Evolutionary conservation across 129 eudicot genomes (phyloP).

Genomic region (Chrysanthemum makinoi): DNA sequence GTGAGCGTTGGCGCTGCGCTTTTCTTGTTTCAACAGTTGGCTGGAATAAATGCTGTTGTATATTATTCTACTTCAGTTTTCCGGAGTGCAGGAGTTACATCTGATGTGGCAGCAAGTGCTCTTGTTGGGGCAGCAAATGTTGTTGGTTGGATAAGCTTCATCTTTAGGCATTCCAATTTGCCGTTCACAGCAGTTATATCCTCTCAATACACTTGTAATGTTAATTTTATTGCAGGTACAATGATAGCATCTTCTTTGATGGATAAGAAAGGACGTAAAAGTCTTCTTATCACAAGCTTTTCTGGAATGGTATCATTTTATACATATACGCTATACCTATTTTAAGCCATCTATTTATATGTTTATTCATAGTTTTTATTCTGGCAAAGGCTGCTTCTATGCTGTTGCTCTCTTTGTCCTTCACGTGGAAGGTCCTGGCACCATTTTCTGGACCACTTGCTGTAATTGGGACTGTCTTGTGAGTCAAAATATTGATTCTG

Average conservation of each 20-base stretch:
- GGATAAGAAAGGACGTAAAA: slow-evolving; percentile 95
- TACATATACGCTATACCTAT: neutral
- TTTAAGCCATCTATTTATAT: neutral
- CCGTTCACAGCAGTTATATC: neutral
- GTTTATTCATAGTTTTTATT: slow-evolving; percentile 1
- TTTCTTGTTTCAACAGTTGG: slow-evolving; percentile 93
- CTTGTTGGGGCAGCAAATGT: slow-evolving; percentile 93
- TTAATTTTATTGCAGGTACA: slow-evolving; percentile 55
- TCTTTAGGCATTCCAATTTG: neutral
- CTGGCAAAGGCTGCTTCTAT: slow-evolving; percentile 83
- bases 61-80: slow-evolving; percentile 91
- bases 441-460: slow-evolving; percentile 92
- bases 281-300: slow-evolving; percentile 84
- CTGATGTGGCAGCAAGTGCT: slow-evolving; percentile 99
- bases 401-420: slow-evolving; percentile 83
- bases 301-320: slow-evolving; percentile 66
- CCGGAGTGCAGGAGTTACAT: slow-evolving; percentile 83
- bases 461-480: slow-evolving; percentile 90
- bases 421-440: slow-evolving; percentile 70
- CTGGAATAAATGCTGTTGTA: slow-evolving; percentile 96
- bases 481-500: slow-evolving; percentile 34
- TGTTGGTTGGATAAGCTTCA: slow-evolving; percentile 58
- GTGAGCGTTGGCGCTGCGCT: slow-evolving; percentile 88
- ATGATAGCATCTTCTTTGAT: slow-evolving; percentile 80
- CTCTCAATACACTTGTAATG: neutral